Base-by-base conservation (phyloP, 2,329 filamentous ascomycete species). In the Massarina eburnea region DNA sequence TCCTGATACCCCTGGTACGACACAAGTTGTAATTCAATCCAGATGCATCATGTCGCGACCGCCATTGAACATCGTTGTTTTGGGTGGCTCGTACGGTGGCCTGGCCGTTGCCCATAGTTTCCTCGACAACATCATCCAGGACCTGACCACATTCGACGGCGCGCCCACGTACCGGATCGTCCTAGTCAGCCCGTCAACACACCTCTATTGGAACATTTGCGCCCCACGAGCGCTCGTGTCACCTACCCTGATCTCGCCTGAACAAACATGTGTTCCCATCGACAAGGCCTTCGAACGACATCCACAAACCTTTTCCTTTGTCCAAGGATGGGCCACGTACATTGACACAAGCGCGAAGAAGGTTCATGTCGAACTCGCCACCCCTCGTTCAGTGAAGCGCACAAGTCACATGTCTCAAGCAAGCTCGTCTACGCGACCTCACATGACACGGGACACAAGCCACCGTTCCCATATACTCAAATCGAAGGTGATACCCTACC, bases 151-250 rank as follows among this genome's bases (percentile, higher is more conserved):
- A 3, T 62, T 57, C 18, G 41, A 55, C 8, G 51, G 46, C 7
- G 57, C 57, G 10, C 57, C 58, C 4, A 53, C 41, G 22, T 71
- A 71, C 42, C 60, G 66, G 20, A 46, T 71, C 4, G 51, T 71
- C 15, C 48, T 71, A n/a, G 45, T 71, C 26, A 59, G 54, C 15
- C 69, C 69, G 4, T 68, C 64, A 1, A 68, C 64, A 10, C 66
- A 71, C 40, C 49, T 71, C 27, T 70, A 68, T 54, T 71, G 64
- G 70, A 69, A 73, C 42, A 66, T 72, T 17, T 64, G 55, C 24
- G 68, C 64, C 8, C 69, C 69, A 14, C 58, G 67, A n/a, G 64
- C 61, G 6, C 40, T 71, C 6, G 66, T 70, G 10, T 58, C 57
- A 8, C 45, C 57, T 1, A 54, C 52, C 15, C 44, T 64, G 8